These are phyloP conservation scores for Rhododendron simsii DNA, from an alignment of 148 eudicot species.

Conservation along the genomic window DNA sequence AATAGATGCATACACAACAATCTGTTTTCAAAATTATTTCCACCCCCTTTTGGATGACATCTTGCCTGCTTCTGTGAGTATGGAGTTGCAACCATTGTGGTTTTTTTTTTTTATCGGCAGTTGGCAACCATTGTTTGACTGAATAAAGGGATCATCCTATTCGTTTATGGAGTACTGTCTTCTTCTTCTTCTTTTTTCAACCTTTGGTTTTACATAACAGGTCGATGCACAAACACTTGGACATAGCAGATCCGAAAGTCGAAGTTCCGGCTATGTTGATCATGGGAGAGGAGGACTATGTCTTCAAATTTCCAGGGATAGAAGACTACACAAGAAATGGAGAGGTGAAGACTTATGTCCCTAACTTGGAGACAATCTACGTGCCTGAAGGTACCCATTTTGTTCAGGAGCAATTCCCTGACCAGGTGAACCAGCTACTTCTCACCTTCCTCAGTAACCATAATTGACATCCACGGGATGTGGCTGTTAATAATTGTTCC, in stretches of 20 bases:
- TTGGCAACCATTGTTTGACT: no score
- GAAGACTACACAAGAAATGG: conserved; percentile 31
- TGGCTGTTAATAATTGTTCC: background rate
- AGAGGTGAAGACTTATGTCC: conserved; percentile 23
- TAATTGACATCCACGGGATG: background rate
- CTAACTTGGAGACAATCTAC: conserved; percentile 30
- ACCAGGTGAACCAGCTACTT: conserved; percentile 22
- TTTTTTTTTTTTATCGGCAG: no score
- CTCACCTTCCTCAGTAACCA: conserved; percentile 31
- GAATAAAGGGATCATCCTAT: no score
- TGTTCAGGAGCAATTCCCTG: conserved; percentile 12
- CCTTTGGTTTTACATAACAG: background rate
- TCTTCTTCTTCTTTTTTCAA: no score
- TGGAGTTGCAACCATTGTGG: no score
- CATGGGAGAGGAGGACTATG: conserved; percentile 31
- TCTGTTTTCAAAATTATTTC: no score
- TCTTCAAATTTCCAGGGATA: conserved; percentile 35
- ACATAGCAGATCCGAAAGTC: conserved; percentile 22
- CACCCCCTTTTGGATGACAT: no score
- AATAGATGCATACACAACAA: no score
- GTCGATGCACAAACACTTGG: background rate
- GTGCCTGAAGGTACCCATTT: conserved; percentile 40
- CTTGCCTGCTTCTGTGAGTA: no score
- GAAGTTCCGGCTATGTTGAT: conserved; percentile 31
- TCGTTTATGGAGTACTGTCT: no score